Base-by-base conservation (phyloP, 768 basidiomycete species). In the Tephrocybe sp. region DNA sequence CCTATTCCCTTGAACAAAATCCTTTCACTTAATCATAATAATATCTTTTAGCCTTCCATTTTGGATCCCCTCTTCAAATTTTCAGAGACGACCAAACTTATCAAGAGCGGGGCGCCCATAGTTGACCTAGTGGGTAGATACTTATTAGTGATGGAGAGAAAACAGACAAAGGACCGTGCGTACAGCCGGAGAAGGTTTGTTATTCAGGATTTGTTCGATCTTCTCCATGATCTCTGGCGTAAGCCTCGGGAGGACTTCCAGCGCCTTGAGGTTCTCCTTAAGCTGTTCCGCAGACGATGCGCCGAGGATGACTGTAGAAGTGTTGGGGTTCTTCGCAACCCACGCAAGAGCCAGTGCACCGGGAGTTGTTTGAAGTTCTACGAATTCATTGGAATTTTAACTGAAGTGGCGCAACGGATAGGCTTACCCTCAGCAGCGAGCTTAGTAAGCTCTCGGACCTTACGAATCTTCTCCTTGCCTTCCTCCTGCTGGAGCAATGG, bases 271-370 rank as follows among this genome's bases (percentile, higher is more conserved):
- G n/a, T 47, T 53, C 30, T 42, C 44, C 31, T 51, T 51, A 32
- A 89, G 61, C 60, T 89, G 88, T 51, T 83, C 74, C 1, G 80
- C 75, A 55, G 73, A 80, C 9, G 82, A 74, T 1, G 82, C 87
- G 9, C 87, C 87, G 43, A 87, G 77, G 56, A 89, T 86, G 49
- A 87, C 77, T 1, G 80, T 84, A 46, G 75, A 78, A 1, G 82
- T 86, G 63, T 85, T 84, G n/a, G 84, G 78, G 64, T 87, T 86
- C 57, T 69, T 75, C 13, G 84, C 80, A 5, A 85, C 73, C 89
- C 89, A 93, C 9, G 90, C 90, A 39, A 93, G 78, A 1, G 92
- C 86, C 25, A 95, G 78, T 11, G 81, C 78, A 16, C 78, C 68
- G 32, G 75, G 62, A 72, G 79, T 56, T 75, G 78, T 63, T 70